Evolutionary conservation across 228 moss, liverwort and hornwort genomes (phyloP).

Genomic region (Sphagnum fallax): DNA sequence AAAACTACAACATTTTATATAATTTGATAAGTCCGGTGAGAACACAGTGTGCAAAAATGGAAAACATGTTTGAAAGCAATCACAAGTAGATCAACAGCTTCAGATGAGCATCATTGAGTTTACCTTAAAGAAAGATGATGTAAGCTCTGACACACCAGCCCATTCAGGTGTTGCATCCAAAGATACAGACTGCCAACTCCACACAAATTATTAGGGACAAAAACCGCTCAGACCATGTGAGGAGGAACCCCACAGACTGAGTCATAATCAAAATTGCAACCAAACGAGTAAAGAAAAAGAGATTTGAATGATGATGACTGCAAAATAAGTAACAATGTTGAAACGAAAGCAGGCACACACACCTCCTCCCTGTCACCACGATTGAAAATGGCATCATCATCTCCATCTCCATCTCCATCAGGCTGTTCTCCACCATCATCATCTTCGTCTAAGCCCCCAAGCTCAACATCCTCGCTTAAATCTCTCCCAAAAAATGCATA

Average conservation of each 20-base stretch:
- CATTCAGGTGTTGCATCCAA: slow-evolving; percentile 38
- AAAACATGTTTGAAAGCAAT: background rate
- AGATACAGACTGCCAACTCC: slow-evolving; percentile 27
- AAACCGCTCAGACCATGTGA: background rate
- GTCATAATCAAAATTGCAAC: background rate
- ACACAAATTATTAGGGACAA: background rate
- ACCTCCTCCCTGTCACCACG: slow-evolving; percentile 42
- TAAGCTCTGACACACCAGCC: slow-evolving; percentile 51
- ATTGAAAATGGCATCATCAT: slow-evolving; percentile 32
- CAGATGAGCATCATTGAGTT: background rate
- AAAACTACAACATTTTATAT: background rate
- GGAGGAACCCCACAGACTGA: background rate
- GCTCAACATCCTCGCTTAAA: slow-evolving; percentile 67
- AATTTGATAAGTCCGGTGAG: background rate
- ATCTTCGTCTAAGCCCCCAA: slow-evolving; percentile 92
- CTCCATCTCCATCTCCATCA: slow-evolving; percentile 7
- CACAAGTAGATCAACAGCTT: background rate
- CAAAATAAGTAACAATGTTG: too few relatives aligned
- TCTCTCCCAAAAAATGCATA: slow-evolving; percentile 91
- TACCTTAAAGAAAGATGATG: slow-evolving; percentile 61
- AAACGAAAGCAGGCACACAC: background rate
- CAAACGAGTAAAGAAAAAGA: too few relatives aligned
- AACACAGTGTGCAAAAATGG: background rate
- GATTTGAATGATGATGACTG: too few relatives aligned
- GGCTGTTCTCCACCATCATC: slow-evolving; percentile 57